Evolutionary conservation across 108 stramenopile genomes (phyloP).

Genomic region (Cylindrotheca closterium): DNA sequence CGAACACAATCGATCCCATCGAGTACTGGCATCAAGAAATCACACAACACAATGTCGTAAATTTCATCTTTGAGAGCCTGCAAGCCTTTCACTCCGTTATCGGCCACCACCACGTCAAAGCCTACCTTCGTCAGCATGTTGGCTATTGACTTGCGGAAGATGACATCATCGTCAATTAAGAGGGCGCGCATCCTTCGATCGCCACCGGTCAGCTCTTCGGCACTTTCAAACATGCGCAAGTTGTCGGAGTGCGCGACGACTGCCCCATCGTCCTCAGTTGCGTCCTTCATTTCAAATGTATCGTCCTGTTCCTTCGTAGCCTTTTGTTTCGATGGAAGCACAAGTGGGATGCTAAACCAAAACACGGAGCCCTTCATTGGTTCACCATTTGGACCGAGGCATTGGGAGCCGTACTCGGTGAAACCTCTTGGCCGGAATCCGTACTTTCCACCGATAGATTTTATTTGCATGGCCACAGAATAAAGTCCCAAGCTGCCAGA

Average conservation of each 20-base stretch:
- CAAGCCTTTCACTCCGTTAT: conserved; percentile 68
- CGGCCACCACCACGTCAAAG: conserved; percentile 52
- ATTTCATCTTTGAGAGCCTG: conserved; percentile 30
- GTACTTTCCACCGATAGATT: conserved; percentile 46
- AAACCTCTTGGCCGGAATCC: conserved; percentile 35
- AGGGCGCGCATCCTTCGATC: conserved; percentile 25
- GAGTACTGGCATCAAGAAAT: conserved; percentile 79
- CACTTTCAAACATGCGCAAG: neutral
- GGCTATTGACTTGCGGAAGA: conserved; percentile 50
- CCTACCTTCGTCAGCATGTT: conserved; percentile 48
- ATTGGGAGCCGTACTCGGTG: conserved; percentile 13
- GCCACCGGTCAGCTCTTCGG: neutral
- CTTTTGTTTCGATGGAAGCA: neutral
- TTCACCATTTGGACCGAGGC: conserved; percentile 10
- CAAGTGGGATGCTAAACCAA: conserved; percentile 55
- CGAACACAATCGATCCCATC: conserved; percentile 70
- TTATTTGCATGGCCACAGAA: conserved; percentile 48
- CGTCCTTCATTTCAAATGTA: neutral
- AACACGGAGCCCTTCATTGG: conserved; percentile 45
- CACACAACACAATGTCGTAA: conserved; percentile 64
- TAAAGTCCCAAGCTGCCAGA: conserved; percentile 39
- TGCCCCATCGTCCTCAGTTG: neutral
- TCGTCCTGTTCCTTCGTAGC: neutral
- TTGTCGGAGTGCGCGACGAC: conserved; percentile 4
- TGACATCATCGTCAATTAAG: conserved; percentile 54